Evolutionary conservation across 1,139 yeast genomes (phyloP).

Genomic region (Candida neerlandica): DNA sequence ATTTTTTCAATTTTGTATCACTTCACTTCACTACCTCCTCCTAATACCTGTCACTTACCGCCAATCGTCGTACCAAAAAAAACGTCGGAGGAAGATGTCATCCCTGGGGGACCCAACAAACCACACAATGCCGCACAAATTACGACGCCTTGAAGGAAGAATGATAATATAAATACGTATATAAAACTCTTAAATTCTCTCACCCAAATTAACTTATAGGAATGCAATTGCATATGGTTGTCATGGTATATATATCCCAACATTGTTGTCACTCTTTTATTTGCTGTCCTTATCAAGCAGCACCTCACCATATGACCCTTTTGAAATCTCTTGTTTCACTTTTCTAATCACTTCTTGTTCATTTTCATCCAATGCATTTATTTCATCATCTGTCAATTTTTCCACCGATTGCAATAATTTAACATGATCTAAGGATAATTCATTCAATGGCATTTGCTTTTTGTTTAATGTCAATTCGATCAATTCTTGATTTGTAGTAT

Average conservation of each 20-base stretch:
- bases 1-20: neutral
- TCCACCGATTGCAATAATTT: conserved; percentile 57
- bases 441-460: conserved; percentile 40
- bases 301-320: conserved; percentile 49
- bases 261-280: neutral
- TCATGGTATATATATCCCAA: too few relatives aligned
- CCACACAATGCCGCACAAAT: too few relatives aligned
- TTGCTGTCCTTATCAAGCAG: conserved; percentile 1
- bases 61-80: neutral
- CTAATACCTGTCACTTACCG: too few relatives aligned
- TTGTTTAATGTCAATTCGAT: conserved; percentile 47
- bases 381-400: conserved; percentile 63
- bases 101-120: too few relatives aligned
- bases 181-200: too few relatives aligned
- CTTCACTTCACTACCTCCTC: too few relatives aligned
- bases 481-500: conserved; percentile 57
- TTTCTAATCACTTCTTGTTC: conserved; percentile 46
- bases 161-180: too few relatives aligned
- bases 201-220: too few relatives aligned
- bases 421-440: conserved; percentile 50
- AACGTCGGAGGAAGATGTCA: too few relatives aligned
- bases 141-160: too few relatives aligned
- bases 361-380: conserved; percentile 59
- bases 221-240: too few relatives aligned
- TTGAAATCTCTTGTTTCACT: conserved; percentile 43